Percentiles rank a stretch among this genome's conserved stretches.
Conservation (phyloP, 1,284 basidiomycete genomes). For the Pascua guehoae region DNA sequence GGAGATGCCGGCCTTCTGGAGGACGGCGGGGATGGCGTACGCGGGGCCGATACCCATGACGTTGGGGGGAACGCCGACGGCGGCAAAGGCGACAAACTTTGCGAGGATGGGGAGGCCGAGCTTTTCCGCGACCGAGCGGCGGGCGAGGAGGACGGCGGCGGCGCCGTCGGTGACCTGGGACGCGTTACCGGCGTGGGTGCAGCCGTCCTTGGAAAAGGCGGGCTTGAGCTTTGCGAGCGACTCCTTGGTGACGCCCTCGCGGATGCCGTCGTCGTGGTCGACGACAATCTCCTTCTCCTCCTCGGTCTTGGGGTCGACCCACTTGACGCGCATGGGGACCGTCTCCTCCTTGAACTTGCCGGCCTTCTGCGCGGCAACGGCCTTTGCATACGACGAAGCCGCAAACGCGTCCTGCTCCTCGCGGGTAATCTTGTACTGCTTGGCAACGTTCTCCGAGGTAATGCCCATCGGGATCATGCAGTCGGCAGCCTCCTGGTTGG, state of each 20-base stretch:
- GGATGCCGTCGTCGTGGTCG: constrained; percentile 84
- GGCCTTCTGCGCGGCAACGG: constrained; percentile 76
- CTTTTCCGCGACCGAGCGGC: constrained; percentile 80
- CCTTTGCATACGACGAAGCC: constrained; percentile 76
- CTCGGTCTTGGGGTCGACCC: constrained; percentile 81
- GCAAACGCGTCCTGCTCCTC: constrained; percentile 82
- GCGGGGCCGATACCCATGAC: constrained; percentile 91
- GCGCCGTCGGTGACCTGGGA: constrained; percentile 98
- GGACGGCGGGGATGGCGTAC: constrained; percentile 80
- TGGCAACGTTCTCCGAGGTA: constrained; percentile 92
- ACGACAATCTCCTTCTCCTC: constrained; percentile 75
- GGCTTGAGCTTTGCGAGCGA: constrained; percentile 88
- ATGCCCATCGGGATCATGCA: constrained; percentile 92
- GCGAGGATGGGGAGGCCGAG: constrained; percentile 87
- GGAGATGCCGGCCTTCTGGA: constrained; percentile 68
- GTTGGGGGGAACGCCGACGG: constrained; percentile 76
- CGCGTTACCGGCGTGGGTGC: constrained; percentile 87
- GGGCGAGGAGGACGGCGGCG: constrained; percentile 84
- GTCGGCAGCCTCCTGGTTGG: constrained; percentile 76
- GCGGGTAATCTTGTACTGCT: constrained; percentile 73
- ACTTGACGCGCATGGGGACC: constrained; percentile 66
- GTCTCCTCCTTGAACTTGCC: constrained; percentile 93
- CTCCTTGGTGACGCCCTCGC: constrained; percentile 85
- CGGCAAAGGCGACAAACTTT: constrained; percentile 77
- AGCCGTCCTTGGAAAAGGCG: constrained; percentile 82